Percentiles rank a stretch among this genome's conserved stretches.
Conservation (phyloP, 1,284 basidiomycete species). For the Cerioporus squamosus region DNA sequence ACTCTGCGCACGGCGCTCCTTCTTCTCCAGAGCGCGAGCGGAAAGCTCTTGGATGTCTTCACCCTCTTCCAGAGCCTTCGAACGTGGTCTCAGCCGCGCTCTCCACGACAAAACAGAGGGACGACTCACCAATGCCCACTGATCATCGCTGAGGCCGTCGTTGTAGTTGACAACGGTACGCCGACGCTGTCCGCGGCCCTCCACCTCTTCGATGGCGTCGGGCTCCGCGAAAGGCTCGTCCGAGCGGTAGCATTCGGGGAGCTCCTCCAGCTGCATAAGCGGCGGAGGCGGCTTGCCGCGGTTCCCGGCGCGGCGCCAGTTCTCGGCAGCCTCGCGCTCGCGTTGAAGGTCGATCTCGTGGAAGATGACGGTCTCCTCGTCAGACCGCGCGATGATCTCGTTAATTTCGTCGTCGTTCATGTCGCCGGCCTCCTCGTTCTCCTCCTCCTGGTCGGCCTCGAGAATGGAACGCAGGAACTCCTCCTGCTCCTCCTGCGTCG, state of each 20-base stretch:
- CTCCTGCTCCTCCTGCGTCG: constrained; percentile 97
- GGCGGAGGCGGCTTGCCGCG: constrained; percentile 80
- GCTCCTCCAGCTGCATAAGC: constrained; percentile 88
- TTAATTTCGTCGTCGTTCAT: constrained; percentile 99
- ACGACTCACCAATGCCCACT: constrained; percentile 79
- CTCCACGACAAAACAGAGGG: neutral
- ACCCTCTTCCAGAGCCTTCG: constrained; percentile 83
- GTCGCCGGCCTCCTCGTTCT: constrained; percentile 91
- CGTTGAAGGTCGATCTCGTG: constrained; percentile 86
- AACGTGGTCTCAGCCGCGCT: neutral
- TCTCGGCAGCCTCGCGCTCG: constrained; percentile 68
- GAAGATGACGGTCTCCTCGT: constrained; percentile 83
- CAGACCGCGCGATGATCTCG: constrained; percentile 87
- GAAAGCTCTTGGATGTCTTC: constrained; percentile 83
- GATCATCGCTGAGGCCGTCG: constrained; percentile 93
- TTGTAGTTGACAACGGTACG: constrained; percentile 91
- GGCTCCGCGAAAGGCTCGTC: constrained; percentile 79
- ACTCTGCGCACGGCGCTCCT: constrained; percentile 53
- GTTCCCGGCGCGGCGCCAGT: constrained; percentile 79
- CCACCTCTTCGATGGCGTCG: constrained; percentile 70
- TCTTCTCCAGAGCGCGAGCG: constrained; percentile 65
- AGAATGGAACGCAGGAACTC: constrained; percentile 89
- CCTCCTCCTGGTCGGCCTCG: constrained; percentile 91
- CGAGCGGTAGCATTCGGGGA: constrained; percentile 90
- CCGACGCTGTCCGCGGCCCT: constrained; percentile 85